phyloP scores from a whole-genome alignment of 2,329 filamentous ascomycete genomes.

The Trichoderma lentiforme region DNA sequence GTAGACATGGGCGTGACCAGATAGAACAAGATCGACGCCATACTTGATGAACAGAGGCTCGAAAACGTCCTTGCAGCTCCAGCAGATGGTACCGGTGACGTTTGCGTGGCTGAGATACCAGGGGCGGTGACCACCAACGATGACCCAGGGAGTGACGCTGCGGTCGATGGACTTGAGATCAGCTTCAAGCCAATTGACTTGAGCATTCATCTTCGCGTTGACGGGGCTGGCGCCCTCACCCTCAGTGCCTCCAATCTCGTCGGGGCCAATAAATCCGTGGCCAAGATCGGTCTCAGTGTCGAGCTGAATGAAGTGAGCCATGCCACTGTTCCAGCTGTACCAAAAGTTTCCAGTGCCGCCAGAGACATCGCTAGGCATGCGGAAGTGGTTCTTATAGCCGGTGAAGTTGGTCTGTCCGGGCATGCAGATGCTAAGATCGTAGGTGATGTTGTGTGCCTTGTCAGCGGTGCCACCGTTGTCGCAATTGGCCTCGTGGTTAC shows the following conservation, averaged over 20 bases:
- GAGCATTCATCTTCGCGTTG: conserved; percentile 1
- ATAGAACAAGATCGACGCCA: not conserved
- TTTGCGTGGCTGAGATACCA: conserved; percentile 8
- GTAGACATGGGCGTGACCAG: conserved; percentile 4
- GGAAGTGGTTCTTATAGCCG: conserved; percentile 10
- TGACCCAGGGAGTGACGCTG: conserved; percentile 1
- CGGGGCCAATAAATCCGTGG: conserved; percentile 7
- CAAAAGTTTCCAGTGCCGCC: conserved; percentile 5
- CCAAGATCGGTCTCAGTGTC: conserved; percentile 12
- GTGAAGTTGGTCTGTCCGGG: conserved; percentile 12
- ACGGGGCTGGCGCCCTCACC: conserved; percentile 4
- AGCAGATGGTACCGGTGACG: conserved; percentile 7
- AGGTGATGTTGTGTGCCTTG: conserved; percentile 10
- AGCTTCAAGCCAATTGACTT: conserved; percentile 4
- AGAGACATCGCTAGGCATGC: conserved; percentile 10
- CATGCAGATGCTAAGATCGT: conserved; percentile 7
- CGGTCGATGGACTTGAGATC: not conserved
- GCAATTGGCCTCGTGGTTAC: conserved; percentile 11
- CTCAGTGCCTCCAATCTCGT: conserved; percentile 2
- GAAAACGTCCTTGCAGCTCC: conserved; percentile 12
- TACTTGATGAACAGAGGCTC: conserved; percentile 5
- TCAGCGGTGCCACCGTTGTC: conserved; percentile 7
- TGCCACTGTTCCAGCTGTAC: conserved; percentile 15
- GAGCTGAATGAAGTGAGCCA: conserved; percentile 11
- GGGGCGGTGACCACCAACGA: conserved; percentile 4